Evolutionary conservation across 129 eudicot genomes (phyloP).

Genomic region (Flaveria bidentis): DNA sequence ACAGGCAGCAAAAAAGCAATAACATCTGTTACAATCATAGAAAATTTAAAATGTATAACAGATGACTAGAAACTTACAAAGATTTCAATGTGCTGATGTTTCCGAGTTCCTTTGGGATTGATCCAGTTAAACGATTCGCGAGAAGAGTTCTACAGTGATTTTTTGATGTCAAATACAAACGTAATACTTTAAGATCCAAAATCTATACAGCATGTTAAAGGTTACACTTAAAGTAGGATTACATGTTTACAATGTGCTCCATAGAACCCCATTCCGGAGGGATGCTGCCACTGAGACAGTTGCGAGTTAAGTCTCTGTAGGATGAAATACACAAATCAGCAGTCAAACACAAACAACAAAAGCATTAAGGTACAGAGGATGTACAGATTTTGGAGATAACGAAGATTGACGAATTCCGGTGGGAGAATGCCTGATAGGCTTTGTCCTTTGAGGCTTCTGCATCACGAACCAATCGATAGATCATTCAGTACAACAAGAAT

Average conservation of each 20-base stretch:
- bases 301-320: slow-evolving; percentile 62
- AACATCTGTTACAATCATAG: background rate
- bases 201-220: background rate
- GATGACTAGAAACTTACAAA: slow-evolving; percentile 40
- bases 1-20: background rate
- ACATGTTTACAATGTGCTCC: slow-evolving; percentile 49
- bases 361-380: background rate
- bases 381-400: slow-evolving; percentile 58
- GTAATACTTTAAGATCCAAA: no score
- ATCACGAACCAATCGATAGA: slow-evolving; percentile 3
- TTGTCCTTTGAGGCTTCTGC: slow-evolving; percentile 64
- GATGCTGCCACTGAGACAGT: slow-evolving; percentile 63
- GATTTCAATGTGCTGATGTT: slow-evolving; percentile 53
- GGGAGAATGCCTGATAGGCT: slow-evolving; percentile 66
- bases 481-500: no score
- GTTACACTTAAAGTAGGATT: background rate
- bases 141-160: slow-evolving; percentile 52
- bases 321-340: background rate
- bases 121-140: slow-evolving; percentile 63
- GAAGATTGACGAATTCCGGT: slow-evolving; percentile 49
- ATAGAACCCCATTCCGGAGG: slow-evolving; percentile 71
- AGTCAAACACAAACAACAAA: background rate
- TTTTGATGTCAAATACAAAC: background rate
- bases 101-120: slow-evolving; percentile 67
- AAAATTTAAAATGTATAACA: background rate